phyloP scores from a whole-genome alignment of 176 grass and related monocot genomes.

The Oryza rufipogon region DNA sequence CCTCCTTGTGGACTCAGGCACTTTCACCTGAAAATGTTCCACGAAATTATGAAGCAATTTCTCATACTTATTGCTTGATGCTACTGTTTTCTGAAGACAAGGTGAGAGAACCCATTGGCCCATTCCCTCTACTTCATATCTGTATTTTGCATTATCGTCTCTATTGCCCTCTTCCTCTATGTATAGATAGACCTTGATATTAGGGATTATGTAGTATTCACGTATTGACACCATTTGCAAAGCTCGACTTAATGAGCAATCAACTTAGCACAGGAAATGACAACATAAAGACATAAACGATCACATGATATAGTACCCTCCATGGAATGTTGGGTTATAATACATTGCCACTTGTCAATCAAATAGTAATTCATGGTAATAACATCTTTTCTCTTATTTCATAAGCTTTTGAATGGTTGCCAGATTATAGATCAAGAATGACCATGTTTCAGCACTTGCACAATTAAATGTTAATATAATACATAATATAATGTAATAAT shows the following conservation, averaged over 20 bases:
- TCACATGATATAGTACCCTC: background rate
- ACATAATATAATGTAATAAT: background rate
- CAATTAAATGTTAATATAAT: background rate
- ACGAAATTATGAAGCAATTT: constrained; percentile 85
- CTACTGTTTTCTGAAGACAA: constrained; percentile 86
- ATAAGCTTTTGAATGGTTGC: constrained; percentile 1
- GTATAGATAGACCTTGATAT: background rate
- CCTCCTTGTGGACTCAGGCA: constrained; percentile 90
- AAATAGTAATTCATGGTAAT: background rate
- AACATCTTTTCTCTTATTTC: constrained; percentile 1
- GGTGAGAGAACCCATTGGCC: constrained; percentile 46
- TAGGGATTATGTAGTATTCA: constrained; percentile 1
- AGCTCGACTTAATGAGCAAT: background rate
- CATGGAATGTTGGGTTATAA: constrained; percentile 17
- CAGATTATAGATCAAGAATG: constrained; percentile 18
- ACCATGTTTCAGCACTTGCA: background rate
- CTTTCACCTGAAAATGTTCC: constrained; percentile 76
- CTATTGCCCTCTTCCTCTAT: background rate
- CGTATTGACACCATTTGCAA: constrained; percentile 9
- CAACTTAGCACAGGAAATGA: constrained; percentile 6
- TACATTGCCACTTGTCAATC: constrained; percentile 4
- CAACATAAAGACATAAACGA: constrained; percentile 27
- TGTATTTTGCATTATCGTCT: background rate
- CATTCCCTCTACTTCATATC: background rate
- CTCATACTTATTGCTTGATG: constrained; percentile 92